phyloP scores from a whole-genome alignment of 495 filamentous ascomycete genomes.

The Cenococcum geophilum region DNA sequence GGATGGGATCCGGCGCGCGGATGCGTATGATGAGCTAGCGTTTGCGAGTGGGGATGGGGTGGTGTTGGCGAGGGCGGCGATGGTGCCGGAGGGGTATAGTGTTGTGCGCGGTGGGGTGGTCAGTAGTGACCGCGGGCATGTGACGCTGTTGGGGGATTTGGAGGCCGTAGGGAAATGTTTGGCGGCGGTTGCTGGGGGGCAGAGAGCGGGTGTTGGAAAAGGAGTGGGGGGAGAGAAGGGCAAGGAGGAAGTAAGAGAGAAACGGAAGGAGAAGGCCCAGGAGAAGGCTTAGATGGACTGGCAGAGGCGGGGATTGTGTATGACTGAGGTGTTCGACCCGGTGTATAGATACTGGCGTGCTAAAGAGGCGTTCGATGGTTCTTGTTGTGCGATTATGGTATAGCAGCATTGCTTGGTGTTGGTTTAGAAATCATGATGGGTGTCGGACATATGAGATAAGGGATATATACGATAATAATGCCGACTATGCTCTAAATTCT shows the following conservation, averaged over 20 bases:
- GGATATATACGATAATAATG: not conserved
- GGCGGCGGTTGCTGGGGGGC: slow-evolving; percentile 56
- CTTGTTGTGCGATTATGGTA: not conserved
- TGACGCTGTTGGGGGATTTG: slow-evolving; percentile 78
- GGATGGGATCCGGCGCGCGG: slow-evolving; percentile 63
- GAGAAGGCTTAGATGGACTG: not conserved
- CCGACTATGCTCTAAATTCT: not conserved
- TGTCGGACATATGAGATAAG: not conserved
- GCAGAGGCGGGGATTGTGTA: not conserved
- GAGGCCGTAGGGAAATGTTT: slow-evolving; percentile 73
- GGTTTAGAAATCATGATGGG: not conserved
- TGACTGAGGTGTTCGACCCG: not conserved
- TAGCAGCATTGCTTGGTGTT: not conserved
- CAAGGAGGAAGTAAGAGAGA: slow-evolving; percentile 7
- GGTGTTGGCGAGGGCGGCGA: slow-evolving; percentile 75
- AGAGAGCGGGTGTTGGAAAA: slow-evolving; percentile 65
- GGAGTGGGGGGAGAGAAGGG: slow-evolving; percentile 30
- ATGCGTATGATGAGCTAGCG: slow-evolving; percentile 80
- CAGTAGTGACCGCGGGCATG: slow-evolving; percentile 76
- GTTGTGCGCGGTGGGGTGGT: slow-evolving; percentile 65
- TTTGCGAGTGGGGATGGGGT: slow-evolving; percentile 90
- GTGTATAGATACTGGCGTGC: not conserved
- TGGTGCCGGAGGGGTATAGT: slow-evolving; percentile 75
- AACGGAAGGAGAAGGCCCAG: not conserved
- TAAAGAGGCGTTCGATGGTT: not conserved